These are phyloP conservation scores for Quercus glauca DNA, from an alignment of 306 rosid species.

Conservation along the genomic window DNA sequence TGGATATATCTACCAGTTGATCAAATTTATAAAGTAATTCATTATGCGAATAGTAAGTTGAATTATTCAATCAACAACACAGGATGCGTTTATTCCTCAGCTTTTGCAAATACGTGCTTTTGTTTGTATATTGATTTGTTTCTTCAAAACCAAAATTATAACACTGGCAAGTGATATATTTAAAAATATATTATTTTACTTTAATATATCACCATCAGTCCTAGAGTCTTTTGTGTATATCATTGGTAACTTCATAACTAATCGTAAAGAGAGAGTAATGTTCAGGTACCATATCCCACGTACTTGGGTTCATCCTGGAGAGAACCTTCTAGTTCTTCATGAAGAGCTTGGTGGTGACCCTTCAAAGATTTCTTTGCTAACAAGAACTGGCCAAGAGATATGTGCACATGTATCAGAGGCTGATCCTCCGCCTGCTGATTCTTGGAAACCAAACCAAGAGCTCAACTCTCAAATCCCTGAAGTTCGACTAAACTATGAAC, in stretches of 20 bases:
- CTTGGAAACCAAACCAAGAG: neutral
- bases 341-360: slow-evolving; percentile 38
- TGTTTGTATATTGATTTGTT: too few relatives aligned
- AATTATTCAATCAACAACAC: too few relatives aligned
- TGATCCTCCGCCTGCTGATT: neutral
- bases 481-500: neutral
- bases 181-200: too few relatives aligned
- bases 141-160: too few relatives aligned
- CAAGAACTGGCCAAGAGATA: slow-evolving; percentile 10
- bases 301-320: slow-evolving; percentile 17
- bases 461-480: neutral
- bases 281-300: slow-evolving; percentile 35
- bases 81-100: too few relatives aligned
- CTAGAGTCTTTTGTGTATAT: too few relatives aligned
- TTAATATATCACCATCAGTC: too few relatives aligned
- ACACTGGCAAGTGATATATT: too few relatives aligned
- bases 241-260: neutral
- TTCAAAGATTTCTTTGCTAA: slow-evolving; percentile 15
- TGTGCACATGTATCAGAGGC: neutral
- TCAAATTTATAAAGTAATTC: too few relatives aligned
- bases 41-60: too few relatives aligned
- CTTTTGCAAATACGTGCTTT: too few relatives aligned
- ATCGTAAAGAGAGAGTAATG: neutral
- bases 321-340: slow-evolving; percentile 25
- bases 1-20: too few relatives aligned